A percentile compares a stretch with the other conserved stretches of the same genome.
phyloP scores from a whole-genome alignment of 768 basidiomycete genomes.

The Calocybe cyanea region DNA sequence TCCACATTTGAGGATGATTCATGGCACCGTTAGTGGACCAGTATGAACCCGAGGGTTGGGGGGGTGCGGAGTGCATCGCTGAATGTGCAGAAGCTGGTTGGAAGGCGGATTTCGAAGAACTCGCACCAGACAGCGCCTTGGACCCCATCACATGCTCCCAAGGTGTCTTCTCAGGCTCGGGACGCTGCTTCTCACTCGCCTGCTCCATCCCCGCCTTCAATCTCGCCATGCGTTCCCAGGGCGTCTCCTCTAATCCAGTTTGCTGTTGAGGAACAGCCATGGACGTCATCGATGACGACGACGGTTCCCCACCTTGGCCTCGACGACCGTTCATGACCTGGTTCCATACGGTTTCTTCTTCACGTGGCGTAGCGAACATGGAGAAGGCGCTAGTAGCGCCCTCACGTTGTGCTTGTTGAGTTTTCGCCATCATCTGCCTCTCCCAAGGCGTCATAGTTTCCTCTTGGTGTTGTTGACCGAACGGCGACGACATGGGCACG shows the following conservation, averaged over 20 bases:
- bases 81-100: constrained; percentile 7
- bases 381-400: background rate
- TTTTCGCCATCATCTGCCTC: constrained; percentile 6
- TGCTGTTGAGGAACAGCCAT: background rate
- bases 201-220: constrained; percentile 6
- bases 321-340: constrained; percentile 6
- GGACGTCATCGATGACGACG: background rate
- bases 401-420: background rate
- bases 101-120: constrained; percentile 2
- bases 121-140: background rate
- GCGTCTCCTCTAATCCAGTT: constrained; percentile 1
- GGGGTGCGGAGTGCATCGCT: constrained; percentile 4
- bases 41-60: constrained; percentile 5
- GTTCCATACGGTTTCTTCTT: constrained; percentile 10
- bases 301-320: background rate
- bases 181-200: background rate
- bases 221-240: constrained; percentile 7
- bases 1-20: constrained; percentile 12
- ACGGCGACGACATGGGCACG: background rate
- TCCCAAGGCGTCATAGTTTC: constrained; percentile 8
- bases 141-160: constrained; percentile 8
- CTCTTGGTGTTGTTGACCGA: background rate
- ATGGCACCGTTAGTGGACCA: constrained; percentile 14
- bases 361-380: background rate
- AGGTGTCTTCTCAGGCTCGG: constrained; percentile 2